Evolutionary conservation across 1,284 basidiomycete species (phyloP).

Genomic region (Sparassis latifolia): DNA sequence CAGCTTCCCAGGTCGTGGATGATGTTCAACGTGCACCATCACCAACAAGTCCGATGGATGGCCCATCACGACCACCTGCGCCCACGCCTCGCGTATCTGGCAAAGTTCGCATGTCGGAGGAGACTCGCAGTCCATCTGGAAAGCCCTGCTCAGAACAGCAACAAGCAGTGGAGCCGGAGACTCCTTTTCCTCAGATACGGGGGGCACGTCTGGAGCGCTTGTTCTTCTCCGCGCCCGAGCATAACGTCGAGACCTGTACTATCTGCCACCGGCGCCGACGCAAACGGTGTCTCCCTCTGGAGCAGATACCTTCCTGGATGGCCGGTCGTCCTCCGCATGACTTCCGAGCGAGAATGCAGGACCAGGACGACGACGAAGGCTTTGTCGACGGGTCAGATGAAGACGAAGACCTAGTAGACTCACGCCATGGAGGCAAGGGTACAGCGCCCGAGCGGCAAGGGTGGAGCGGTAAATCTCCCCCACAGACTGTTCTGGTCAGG

Average conservation of each 20-base stretch:
- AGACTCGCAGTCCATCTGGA: no score
- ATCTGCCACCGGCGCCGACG: slow-evolving; percentile 43
- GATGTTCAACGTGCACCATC: no score
- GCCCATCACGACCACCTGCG: slow-evolving; percentile 13
- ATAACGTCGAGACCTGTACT: slow-evolving; percentile 61
- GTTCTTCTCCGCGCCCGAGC: slow-evolving; percentile 75
- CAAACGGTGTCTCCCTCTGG: slow-evolving; percentile 3
- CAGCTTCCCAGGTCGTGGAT: background rate
- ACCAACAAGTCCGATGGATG: background rate
- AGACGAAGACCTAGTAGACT: background rate
- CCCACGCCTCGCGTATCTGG: slow-evolving; percentile 21
- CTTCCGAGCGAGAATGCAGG: background rate
- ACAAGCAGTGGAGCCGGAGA: slow-evolving; percentile 12
- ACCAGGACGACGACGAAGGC: slow-evolving; percentile 36
- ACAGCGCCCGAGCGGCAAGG: slow-evolving; percentile 21
- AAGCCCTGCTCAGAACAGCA: no score
- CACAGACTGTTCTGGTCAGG: slow-evolving; percentile 75
- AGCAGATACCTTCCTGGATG: slow-evolving; percentile 20
- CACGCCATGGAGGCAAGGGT: slow-evolving; percentile 10
- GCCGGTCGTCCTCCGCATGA: slow-evolving; percentile 3
- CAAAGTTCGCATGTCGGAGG: no score
- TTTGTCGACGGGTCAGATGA: slow-evolving; percentile 42
- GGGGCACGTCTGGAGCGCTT: slow-evolving; percentile 68
- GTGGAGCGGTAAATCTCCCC: slow-evolving; percentile 43
- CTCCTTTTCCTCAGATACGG: slow-evolving; percentile 77